These are phyloP conservation scores for Ichthyophthirius multifiliis DNA, from an alignment of 169 alveolate genomes.

Conservation along the genomic window DNA sequence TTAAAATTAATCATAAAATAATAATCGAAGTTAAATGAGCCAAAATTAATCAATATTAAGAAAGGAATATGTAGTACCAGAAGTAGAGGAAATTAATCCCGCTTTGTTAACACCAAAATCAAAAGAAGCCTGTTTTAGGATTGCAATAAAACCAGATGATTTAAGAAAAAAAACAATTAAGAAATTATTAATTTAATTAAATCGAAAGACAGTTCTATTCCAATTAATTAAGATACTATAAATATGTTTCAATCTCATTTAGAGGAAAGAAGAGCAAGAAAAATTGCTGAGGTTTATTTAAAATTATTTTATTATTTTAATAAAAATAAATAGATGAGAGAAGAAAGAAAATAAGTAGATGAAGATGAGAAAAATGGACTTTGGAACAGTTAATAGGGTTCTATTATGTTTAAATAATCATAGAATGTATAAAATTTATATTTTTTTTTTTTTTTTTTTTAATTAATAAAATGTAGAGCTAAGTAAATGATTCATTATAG, in stretches of 20 bases:
- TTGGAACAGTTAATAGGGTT: not conserved
- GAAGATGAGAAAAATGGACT: conserved; percentile 1
- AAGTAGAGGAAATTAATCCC: not conserved
- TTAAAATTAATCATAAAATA: no score
- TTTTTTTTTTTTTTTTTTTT: not conserved
- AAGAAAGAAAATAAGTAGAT: not conserved
- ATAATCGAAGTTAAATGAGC: no score
- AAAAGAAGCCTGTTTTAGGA: not conserved
- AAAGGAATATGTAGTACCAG: conserved; percentile 1
- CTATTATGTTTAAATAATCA: not conserved
- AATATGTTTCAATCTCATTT: conserved; percentile 10
- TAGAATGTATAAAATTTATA: not conserved
- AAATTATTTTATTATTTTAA: not conserved
- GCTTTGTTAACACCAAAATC: not conserved
- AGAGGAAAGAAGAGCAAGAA: not conserved
- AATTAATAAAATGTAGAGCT: not conserved
- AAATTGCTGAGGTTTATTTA: not conserved
- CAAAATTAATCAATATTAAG: not conserved
- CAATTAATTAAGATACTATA: not conserved
- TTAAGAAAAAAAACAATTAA: not conserved
- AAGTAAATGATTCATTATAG: not conserved
- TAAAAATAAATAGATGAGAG: not conserved
- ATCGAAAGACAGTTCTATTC: not conserved
- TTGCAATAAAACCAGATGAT: not conserved
- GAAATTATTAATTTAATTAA: not conserved